Conservation (phyloP, 805 yeast species). For the Kregervanrija fluxuum region DNA sequence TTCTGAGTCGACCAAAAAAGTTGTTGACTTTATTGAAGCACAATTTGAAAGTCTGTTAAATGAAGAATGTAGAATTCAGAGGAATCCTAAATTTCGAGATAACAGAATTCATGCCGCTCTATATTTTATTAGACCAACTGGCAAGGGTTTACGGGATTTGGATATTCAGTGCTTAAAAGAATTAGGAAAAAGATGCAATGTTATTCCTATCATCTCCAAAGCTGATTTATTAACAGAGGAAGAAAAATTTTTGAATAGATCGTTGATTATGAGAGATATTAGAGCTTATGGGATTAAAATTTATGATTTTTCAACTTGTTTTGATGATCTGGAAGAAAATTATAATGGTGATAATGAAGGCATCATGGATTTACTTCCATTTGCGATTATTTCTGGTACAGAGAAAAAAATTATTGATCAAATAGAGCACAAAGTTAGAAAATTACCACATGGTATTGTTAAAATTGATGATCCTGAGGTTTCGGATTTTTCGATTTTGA, state of each 20-base stretch:
- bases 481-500: slow-evolving; percentile 70
- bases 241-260: slow-evolving; percentile 41
- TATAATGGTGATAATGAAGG: slow-evolving; percentile 15
- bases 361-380: slow-evolving; percentile 49
- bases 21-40: slow-evolving; percentile 66
- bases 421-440: slow-evolving; percentile 64
- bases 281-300: slow-evolving; percentile 15
- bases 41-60: slow-evolving; percentile 65
- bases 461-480: slow-evolving; percentile 76
- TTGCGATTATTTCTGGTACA: slow-evolving; percentile 87
- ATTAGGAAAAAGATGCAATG: slow-evolving; percentile 61
- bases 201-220: slow-evolving; percentile 77
- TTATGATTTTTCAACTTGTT: slow-evolving; percentile 25
- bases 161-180: slow-evolving; percentile 68
- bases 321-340: slow-evolving; percentile 22
- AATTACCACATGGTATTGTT: slow-evolving; percentile 80
- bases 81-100: slow-evolving; percentile 41
- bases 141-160: slow-evolving; percentile 53
- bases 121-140: slow-evolving; percentile 72
- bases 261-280: slow-evolving; percentile 38
- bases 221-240: slow-evolving; percentile 62
- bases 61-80: slow-evolving; percentile 61
- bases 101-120: slow-evolving; percentile 77
- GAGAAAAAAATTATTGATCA: slow-evolving; percentile 65
- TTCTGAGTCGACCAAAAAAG: slow-evolving; percentile 46